Conservation (phyloP, 2,329 filamentous ascomycete genomes). For the Massarina eburnea region DNA sequence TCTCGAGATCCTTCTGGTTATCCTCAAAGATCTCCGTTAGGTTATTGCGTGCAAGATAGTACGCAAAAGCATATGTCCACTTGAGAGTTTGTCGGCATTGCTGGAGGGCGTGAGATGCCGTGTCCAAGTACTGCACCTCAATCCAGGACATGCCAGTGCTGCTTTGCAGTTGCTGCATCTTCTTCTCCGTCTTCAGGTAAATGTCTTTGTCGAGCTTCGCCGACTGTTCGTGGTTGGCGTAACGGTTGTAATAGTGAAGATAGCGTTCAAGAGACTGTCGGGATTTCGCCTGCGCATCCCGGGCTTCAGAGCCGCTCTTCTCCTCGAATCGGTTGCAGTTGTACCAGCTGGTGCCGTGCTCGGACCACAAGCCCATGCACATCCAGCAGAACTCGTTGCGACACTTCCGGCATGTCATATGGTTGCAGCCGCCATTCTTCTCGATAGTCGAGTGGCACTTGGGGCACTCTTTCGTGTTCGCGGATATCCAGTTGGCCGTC, state of each 20-base stretch:
- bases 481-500: conserved; percentile 98
- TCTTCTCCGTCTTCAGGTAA: conserved; percentile 94
- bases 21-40: conserved; percentile 97
- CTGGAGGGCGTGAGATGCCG: conserved; percentile 89
- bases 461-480: conserved; percentile 97
- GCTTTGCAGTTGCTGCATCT: conserved; percentile 95
- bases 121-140: conserved; percentile 94
- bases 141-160: conserved; percentile 98
- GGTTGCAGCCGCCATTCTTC: conserved; percentile 97
- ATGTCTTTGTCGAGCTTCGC: conserved; percentile 96
- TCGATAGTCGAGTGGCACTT: conserved; percentile 97
- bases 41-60: conserved; percentile 95
- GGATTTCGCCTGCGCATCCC: conserved; percentile 89
- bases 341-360: conserved; percentile 99
- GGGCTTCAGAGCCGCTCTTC: conserved; percentile 86
- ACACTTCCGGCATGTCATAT: conserved; percentile 97
- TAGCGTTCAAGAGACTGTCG: conserved; percentile 93
- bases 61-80: conserved; percentile 99
- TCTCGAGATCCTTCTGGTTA: conserved; percentile 96
- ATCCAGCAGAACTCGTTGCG: conserved; percentile 99
- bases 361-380: conserved; percentile 99
- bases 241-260: conserved; percentile 97
- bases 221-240: conserved; percentile 97
- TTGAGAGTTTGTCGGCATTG: conserved; percentile 98
- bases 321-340: conserved; percentile 98